phyloP scores from a whole-genome alignment of 75 land plant species.

The Picea glauca region DNA sequence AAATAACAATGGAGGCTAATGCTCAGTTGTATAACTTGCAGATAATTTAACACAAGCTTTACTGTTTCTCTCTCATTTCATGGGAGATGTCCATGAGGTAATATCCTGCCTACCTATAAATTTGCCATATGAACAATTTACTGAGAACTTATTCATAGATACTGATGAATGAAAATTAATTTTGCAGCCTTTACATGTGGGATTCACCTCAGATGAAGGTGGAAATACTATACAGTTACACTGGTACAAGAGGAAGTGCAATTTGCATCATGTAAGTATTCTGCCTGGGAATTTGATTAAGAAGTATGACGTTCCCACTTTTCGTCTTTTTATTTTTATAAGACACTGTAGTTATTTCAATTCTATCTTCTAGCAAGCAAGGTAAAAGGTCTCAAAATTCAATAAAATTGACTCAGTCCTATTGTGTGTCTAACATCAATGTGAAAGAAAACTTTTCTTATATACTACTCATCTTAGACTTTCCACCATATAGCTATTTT shows the following conservation, averaged over 20 bases:
- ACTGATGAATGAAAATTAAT: not conserved
- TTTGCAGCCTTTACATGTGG: slow-evolving; percentile 81
- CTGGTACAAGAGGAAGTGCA: slow-evolving; percentile 69
- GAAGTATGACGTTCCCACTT: too few species aligned
- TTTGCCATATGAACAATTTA: not conserved
- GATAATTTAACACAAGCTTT: slow-evolving; percentile 57
- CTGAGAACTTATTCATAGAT: not conserved
- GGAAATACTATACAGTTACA: slow-evolving; percentile 70
- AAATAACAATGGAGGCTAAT: too few species aligned
- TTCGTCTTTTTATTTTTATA: too few species aligned
- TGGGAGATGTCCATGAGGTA: slow-evolving; percentile 66
- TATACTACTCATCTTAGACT: too few species aligned
- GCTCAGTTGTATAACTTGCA: slow-evolving; percentile 4
- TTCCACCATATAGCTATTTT: too few species aligned
- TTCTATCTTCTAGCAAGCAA: too few species aligned
- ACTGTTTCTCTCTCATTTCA: slow-evolving; percentile 53
- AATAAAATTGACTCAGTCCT: too few species aligned
- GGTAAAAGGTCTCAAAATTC: too few species aligned
- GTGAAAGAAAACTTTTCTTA: too few species aligned
- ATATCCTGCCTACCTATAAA: not conserved
- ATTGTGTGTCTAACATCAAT: too few species aligned
- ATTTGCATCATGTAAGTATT: slow-evolving; percentile 76
- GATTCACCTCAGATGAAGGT: slow-evolving; percentile 76
- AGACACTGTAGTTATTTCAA: too few species aligned
- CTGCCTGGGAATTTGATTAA: too few species aligned